Evolutionary conservation across 176 grass and related monocot species (phyloP).

Genomic region (Juncus inflexus): DNA sequence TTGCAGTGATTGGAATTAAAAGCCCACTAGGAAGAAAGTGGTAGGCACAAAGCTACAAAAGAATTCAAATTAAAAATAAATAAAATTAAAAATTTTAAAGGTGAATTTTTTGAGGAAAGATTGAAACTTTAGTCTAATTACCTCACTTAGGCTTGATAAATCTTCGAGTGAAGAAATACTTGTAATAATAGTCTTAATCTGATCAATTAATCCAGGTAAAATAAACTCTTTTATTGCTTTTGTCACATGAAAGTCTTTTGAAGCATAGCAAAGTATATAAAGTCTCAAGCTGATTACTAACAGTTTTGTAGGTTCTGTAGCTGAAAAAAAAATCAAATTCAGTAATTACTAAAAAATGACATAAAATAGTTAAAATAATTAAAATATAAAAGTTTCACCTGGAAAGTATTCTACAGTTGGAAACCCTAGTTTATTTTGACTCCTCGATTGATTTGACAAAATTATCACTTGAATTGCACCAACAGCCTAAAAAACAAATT

Average conservation of each 20-base stretch:
- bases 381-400: constrained; percentile 40
- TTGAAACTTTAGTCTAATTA: constrained; percentile 11
- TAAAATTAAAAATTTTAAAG: constrained; percentile 6
- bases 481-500: constrained; percentile 55
- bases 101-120: constrained; percentile 20
- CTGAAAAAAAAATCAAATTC: constrained; percentile 34
- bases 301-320: constrained; percentile 47
- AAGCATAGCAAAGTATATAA: constrained; percentile 75
- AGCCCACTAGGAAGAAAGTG: constrained; percentile 76
- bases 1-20: constrained; percentile 68
- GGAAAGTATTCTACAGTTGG: constrained; percentile 66
- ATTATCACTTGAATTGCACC: constrained; percentile 67
- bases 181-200: constrained; percentile 62
- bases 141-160: constrained; percentile 52
- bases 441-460: constrained; percentile 58
- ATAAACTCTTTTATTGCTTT: constrained; percentile 61
- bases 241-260: constrained; percentile 48
- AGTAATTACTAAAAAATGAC: neutral
- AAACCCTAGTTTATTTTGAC: constrained; percentile 33
- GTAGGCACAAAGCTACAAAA: constrained; percentile 58
- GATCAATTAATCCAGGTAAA: constrained; percentile 74
- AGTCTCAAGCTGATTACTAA: constrained; percentile 59
- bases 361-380: no score
- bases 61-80: constrained; percentile 5
- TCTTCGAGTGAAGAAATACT: constrained; percentile 41